Base-by-base conservation (phyloP, 1,284 basidiomycete genomes). In the Tetrapyrgos nigripes region DNA sequence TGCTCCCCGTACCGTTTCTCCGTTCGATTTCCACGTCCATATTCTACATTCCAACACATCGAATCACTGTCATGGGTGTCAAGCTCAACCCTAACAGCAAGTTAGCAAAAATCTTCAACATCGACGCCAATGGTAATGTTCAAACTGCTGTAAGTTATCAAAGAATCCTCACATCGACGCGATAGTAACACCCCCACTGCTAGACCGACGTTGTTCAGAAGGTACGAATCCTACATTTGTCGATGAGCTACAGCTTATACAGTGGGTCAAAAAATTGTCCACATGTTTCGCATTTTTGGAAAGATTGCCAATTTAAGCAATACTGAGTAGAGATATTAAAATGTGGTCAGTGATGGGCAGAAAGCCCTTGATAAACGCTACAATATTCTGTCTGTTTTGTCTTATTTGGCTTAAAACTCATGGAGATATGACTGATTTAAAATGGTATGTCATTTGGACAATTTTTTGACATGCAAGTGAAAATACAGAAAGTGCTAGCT, bases 51-150 rank as follows among this genome's bases (percentile, higher is more conserved):
- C 28, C 49, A 50, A 28, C 49, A 3, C 29, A 50, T 31, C 49
- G n/a, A n/a, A 50, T 29, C 26, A 29, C 49, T 50, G 21, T 19
- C 28, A 50, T 50, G 49, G 49, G 49, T 50, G 49, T 50, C 28
- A 50, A 50, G 29, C 33, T 50, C 26, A 50, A 50, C 33, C 49
- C 49, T 13, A 26, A 26, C 26, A 50, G 29, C 49, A 19, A 27
- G 49, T 29, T 50, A 29, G 49, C 49, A 6, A 24, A 29, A 28
- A 24, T 50, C 23, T 50, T 50, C 49, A 50, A 50, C 6, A 6
- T 28, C 13, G 49, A 50, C 49, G 26, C 13, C 3, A 50, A 29
- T 29, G 49, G 49, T 31, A 28, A 50, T 31, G 49, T 29, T n/a
- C 19, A n/a, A n/a, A 45, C 43, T 23, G 43, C 43, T 17, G 43